Evolutionary conservation across 768 basidiomycete species (phyloP), one percentile per base, ranked within the genome.

Genomic region (Omphalotus guepiniiformis): DNA sequence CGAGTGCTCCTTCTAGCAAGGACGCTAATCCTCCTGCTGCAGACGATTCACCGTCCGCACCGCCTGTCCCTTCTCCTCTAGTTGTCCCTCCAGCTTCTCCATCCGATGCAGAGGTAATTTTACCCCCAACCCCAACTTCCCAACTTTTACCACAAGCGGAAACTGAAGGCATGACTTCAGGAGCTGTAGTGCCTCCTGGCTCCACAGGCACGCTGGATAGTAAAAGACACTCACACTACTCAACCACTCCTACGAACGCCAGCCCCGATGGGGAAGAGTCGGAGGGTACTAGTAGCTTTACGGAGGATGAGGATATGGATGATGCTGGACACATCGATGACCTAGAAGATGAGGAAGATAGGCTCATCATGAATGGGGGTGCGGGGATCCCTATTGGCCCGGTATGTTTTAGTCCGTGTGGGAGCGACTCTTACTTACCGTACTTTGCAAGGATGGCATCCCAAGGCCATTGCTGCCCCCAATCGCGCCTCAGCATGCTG

Each of bases 331-430:
- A 63, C 9, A 66, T 78, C 19, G 79, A 80, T 43, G 79, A 80
- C 37, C 75, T 77, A 49, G 89, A 95, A 58, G 93, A 95, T 50
- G 93, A 96, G 48, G 94, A 96, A 62, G 89, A 93, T 55, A 74
- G 83, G 53, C 73, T 97, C 46, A 94, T 96, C 53, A 74, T 83
- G 67, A 87, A 85, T 47, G 94, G 94, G 34, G 95, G 96, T 9
- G 86, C 90, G 48, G 96, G 96, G 28, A 97, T 98, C 48, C 95
- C 95, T 18, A 78, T 93, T 34, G 94, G 93, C 28, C 84, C 89
- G 39, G 93, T 95, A 65, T 63, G 88, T 77, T 35, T 39, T 32
- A 28, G 15, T 28, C 32, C 41, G 46, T n/a, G 19, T 23, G 26
- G 42, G 15, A 39, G 19, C 37, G 30, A 36, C n/a, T 49, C 40